Conservation (phyloP, 768 basidiomycete genomes). For the Paxillus rubicundulus region DNA sequence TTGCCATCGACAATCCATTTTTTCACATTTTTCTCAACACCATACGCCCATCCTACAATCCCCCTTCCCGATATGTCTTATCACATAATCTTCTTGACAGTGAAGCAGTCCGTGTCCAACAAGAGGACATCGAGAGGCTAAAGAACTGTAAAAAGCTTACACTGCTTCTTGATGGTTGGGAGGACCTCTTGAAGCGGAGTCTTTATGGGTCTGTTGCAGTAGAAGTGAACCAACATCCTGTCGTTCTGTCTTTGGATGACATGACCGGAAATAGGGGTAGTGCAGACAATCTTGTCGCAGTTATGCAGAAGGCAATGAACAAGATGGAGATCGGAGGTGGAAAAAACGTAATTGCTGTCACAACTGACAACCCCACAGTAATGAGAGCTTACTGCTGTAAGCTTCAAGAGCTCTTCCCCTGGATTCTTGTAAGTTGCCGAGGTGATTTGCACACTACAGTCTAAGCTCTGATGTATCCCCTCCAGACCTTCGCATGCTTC, state of each 20-base stretch:
- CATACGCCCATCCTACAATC: constrained; percentile 23
- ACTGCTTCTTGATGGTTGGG: constrained; percentile 34
- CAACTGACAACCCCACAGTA: constrained; percentile 31
- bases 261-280: constrained; percentile 24
- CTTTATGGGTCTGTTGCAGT: constrained; percentile 28
- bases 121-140: constrained; percentile 17
- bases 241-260: constrained; percentile 25
- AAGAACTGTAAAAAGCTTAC: constrained; percentile 16
- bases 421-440: neutral
- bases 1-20: constrained; percentile 14
- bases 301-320: constrained; percentile 12
- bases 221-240: constrained; percentile 21
- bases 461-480: too few species aligned
- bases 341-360: constrained; percentile 22
- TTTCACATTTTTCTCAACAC: constrained; percentile 20
- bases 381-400: constrained; percentile 25
- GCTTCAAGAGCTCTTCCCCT: constrained; percentile 1
- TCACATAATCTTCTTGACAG: constrained; percentile 22
- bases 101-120: constrained; percentile 20
- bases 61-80: constrained; percentile 23
- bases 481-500: too few species aligned
- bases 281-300: constrained; percentile 12
- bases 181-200: constrained; percentile 23
- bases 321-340: constrained; percentile 19
- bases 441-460: too few species aligned